Percentiles rank a stretch among this genome's conserved stretches.
Evolutionary conservation across 1,284 basidiomycete genomes (phyloP).

Genomic region (Naganishia albida): DNA sequence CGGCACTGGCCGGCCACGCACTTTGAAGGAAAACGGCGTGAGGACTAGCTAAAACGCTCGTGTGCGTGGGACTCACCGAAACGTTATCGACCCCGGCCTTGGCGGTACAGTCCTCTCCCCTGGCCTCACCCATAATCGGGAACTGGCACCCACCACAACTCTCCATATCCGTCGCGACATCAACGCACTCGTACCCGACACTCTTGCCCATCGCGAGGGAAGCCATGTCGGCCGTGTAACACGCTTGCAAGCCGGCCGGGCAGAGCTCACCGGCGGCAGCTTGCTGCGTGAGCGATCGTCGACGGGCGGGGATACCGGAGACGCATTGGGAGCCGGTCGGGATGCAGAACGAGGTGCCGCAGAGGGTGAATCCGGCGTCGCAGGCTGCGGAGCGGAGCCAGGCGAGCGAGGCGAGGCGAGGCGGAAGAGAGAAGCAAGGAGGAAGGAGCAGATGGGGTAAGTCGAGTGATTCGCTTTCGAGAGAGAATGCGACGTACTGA

Average conservation of each 20-base stretch:
- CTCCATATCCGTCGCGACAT: slow-evolving; percentile 2
- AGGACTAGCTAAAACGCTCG: too few species aligned
- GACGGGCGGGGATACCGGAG: slow-evolving; percentile 21
- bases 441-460: neutral
- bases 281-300: neutral
- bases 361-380: slow-evolving; percentile 1
- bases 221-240: neutral
- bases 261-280: neutral
- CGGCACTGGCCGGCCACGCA: slow-evolving; percentile 4
- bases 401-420: too few species aligned
- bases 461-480: neutral
- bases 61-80: neutral
- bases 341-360: slow-evolving; percentile 19
- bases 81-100: neutral
- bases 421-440: too few species aligned
- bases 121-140: slow-evolving; percentile 1
- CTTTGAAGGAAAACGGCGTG: too few species aligned
- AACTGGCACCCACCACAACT: slow-evolving; percentile 22
- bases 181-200: slow-evolving; percentile 13
- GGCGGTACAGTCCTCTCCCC: slow-evolving; percentile 12
- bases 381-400: too few species aligned
- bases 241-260: slow-evolving; percentile 1
- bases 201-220: slow-evolving; percentile 2
- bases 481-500: slow-evolving; percentile 1
- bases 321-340: neutral